Percentiles rank a stretch among this genome's conserved stretches.
phyloP scores from a whole-genome alignment of 2,329 filamentous ascomycete genomes.

The Alternaria arborescens region DNA sequence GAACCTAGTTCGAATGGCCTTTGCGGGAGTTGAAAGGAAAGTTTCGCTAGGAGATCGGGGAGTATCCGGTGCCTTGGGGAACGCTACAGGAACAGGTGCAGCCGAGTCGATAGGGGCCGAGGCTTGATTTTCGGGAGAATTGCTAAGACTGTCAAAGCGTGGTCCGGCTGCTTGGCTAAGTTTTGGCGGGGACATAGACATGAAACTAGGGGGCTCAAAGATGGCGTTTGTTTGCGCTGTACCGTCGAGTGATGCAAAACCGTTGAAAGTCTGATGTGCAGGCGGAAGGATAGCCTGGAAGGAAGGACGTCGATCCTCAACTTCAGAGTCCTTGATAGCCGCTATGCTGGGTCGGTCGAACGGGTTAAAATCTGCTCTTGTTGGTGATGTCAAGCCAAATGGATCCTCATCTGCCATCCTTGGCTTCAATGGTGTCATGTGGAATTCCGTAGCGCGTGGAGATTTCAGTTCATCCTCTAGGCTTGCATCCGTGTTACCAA shows the following conservation, averaged over 20 bases:
- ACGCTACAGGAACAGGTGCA: slow-evolving; percentile 10
- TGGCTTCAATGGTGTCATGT: slow-evolving; percentile 50
- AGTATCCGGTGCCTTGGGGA: slow-evolving; percentile 26
- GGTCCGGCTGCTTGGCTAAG: slow-evolving; percentile 17
- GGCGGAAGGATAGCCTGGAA: slow-evolving; percentile 50
- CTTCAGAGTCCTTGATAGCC: slow-evolving; percentile 25
- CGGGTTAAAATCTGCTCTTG: slow-evolving; percentile 52
- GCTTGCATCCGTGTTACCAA: slow-evolving; percentile 35
- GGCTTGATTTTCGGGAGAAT: slow-evolving; percentile 26
- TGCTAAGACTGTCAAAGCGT: slow-evolving; percentile 39
- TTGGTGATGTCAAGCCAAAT: slow-evolving; percentile 52
- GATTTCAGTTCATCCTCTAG: slow-evolving; percentile 50
- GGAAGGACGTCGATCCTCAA: slow-evolving; percentile 43
- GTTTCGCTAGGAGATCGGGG: slow-evolving; percentile 25
- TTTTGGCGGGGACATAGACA: slow-evolving; percentile 21
- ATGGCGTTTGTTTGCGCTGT: slow-evolving; percentile 41
- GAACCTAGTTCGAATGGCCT: slow-evolving; percentile 47
- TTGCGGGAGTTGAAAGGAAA: slow-evolving; percentile 44
- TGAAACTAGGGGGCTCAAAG: slow-evolving; percentile 20
- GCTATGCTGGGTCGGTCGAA: slow-evolving; percentile 34
- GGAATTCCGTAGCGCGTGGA: slow-evolving; percentile 47
- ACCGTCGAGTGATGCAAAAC: slow-evolving; percentile 48
- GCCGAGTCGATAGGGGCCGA: slow-evolving; percentile 20
- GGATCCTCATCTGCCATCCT: slow-evolving; percentile 46
- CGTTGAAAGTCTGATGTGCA: slow-evolving; percentile 44